Evolutionary conservation across 345 rosid genomes (phyloP), one percentile per base, ranked within the genome.

Genomic region (Eucalyptus curtisii): DNA sequence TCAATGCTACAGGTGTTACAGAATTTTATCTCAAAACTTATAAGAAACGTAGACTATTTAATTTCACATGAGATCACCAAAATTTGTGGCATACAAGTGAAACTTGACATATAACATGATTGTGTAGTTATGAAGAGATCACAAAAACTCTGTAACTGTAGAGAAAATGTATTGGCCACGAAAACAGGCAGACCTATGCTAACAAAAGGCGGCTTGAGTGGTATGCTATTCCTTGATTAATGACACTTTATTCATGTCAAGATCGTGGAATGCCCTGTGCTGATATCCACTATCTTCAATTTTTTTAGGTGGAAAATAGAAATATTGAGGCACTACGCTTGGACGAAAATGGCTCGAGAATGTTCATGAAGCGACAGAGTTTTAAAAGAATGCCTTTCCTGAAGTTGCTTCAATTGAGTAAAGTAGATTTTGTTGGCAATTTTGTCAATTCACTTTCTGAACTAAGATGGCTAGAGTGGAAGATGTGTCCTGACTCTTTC

Each of bases 331-430:
- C 80, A 8, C 2, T 68, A 68, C 7, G 1, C 3, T 7, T 68
- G 13, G 80, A 68, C 22, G 3, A 16, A 68, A 16, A 16, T 8
- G 42, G 80, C 24, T 68, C 80, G 2, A 31, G 2, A 6, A 68
- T 0, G 42, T 68, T 68, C 80, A 16, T 68, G 24, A 1, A 68
- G 12, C 24, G 1, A 68, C 0, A 5, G 1, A 68, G 42, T 13
- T 68, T 31, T 4, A 8, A 31, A 31, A 7, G 42, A 33, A 31
- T 68, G 80, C 80, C 7, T 68, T 4, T 1, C 24, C 1, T 68
- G 80, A 68, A 16, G 12, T 4, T 8, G 7, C 80, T 31, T 68
- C 80, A 2, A 8, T 5, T 68, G 24, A 31, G 4, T 68, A 2
- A 31, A 16, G 42, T 8, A 6, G 3, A 31, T 2, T 31, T 68